Percentiles rank a stretch among this genome's conserved stretches.
Conservation (phyloP, 2,329 filamentous ascomycete species). For the Fusarium sulawesiense region DNA sequence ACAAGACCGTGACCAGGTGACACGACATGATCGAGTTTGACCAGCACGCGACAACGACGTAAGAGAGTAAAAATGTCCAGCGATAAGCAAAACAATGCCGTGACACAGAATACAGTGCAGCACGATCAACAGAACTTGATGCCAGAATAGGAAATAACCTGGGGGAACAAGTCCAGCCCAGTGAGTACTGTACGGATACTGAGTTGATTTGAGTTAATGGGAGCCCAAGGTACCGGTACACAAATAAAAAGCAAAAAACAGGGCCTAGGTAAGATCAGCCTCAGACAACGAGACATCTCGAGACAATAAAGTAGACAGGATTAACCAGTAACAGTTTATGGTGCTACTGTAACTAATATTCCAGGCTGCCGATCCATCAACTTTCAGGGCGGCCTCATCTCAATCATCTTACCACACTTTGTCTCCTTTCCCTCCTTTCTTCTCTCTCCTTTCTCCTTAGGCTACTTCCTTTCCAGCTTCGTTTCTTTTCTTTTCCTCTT, state of each 20-base stretch:
- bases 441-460: neutral
- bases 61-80: neutral
- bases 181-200: neutral
- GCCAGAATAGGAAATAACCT: constrained; percentile 16
- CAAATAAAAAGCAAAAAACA: constrained; percentile 19
- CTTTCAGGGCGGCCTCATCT: constrained; percentile 34
- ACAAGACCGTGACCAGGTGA: constrained; percentile 9
- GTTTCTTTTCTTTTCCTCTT: constrained; percentile 3
- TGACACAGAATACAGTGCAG: neutral
- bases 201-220: neutral
- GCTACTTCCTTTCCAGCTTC: constrained; percentile 4
- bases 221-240: constrained; percentile 23
- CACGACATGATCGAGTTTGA: constrained; percentile 6
- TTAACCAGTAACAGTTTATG: constrained; percentile 26
- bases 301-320: constrained; percentile 25
- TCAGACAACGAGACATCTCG: constrained; percentile 21
- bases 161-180: constrained; percentile 25
- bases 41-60: constrained; percentile 21
- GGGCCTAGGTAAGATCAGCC: neutral
- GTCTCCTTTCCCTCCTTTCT: constrained; percentile 2
- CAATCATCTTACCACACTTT: constrained; percentile 26
- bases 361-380: constrained; percentile 29
- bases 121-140: constrained; percentile 8
- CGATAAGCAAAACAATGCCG: constrained; percentile 1
- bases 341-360: constrained; percentile 24